Evolutionary conservation across 1,139 yeast species (phyloP), one percentile per base, ranked within the genome.

Genomic region (Nakaseomyces glabratus): DNA sequence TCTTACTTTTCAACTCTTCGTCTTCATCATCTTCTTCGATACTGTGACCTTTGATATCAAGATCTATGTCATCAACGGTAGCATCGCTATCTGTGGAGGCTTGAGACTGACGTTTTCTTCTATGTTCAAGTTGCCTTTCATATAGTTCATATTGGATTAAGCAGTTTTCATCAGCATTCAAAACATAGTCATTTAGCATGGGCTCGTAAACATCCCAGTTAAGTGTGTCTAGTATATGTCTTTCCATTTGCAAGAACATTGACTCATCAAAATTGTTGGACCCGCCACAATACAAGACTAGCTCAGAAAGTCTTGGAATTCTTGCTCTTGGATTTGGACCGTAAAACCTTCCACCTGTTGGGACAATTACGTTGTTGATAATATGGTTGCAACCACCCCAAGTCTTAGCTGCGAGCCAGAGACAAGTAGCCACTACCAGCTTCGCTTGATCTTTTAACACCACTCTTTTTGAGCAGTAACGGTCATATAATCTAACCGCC

Each of bases 351-450:
- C 79, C 80, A 28, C 82, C 81, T 8, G 66, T 57, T 34, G 69
- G 68, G 19, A 64, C 57, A 14, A 61, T 60, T 9, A 62, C 54
- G 38, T 63, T 64, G 54, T 75, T 74, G 38, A 74, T 69, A 46
- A 75, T 73, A 57, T 76, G 84, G 47, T 75, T 75, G 52, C 78
- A 75, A 20, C 85, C 85, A 32, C 85, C 85, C 55, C 69, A 71
- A 3, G 74, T 61, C 52, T 76, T 76, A 20, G 77, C 69, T 4
- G 79, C 71, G 14, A 76, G 60, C 82, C 82, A 76, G 24, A 76
- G 60, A 51, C 84, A 76, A 14, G 82, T 75, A 28, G 79, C 72
- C 28, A 75, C 69, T 15, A 76, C 77, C 36, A 76, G 62, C 52
- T 75, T 80, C 6, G 74, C 66, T 59, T 76, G 82, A 40, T 71